Conservation (phyloP, 306 rosid species). For the Citrullus colocynthis region DNA sequence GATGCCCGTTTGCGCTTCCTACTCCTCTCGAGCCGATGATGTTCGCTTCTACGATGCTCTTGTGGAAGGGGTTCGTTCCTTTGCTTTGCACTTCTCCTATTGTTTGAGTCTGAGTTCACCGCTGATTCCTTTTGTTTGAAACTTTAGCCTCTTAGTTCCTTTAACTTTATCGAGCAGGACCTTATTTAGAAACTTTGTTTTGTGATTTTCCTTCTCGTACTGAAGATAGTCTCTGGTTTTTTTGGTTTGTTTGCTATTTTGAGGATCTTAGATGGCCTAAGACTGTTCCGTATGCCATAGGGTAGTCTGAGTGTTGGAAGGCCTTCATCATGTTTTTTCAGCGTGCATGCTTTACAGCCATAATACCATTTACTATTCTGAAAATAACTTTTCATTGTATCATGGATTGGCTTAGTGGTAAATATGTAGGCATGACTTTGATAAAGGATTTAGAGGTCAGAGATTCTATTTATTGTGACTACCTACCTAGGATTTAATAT, state of each 20-base stretch:
- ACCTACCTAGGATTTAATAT: no score
- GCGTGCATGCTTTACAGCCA: not conserved
- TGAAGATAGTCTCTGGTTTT: not conserved
- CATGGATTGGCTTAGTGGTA: no score
- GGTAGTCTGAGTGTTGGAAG: not conserved
- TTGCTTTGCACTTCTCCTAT: not conserved
- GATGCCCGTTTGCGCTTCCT: constrained; percentile 25
- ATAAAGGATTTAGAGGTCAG: no score
- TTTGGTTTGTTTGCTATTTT: not conserved
- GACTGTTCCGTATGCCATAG: not conserved
- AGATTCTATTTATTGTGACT: no score
- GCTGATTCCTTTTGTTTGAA: not conserved
- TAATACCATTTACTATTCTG: not conserved
- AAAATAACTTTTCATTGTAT: no score
- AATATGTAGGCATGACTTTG: no score
- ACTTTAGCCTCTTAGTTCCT: not conserved
- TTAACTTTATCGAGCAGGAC: not conserved
- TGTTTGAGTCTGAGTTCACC: not conserved
- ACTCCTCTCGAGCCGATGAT: constrained; percentile 11
- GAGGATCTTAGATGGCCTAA: not conserved
- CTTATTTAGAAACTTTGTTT: not conserved
- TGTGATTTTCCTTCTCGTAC: not conserved
- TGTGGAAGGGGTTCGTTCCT: constrained; percentile 18
- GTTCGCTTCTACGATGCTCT: constrained; percentile 34
- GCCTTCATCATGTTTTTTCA: not conserved